Evolutionary conservation across 345 rosid genomes (phyloP).

Genomic region (Garcia nutans): DNA sequence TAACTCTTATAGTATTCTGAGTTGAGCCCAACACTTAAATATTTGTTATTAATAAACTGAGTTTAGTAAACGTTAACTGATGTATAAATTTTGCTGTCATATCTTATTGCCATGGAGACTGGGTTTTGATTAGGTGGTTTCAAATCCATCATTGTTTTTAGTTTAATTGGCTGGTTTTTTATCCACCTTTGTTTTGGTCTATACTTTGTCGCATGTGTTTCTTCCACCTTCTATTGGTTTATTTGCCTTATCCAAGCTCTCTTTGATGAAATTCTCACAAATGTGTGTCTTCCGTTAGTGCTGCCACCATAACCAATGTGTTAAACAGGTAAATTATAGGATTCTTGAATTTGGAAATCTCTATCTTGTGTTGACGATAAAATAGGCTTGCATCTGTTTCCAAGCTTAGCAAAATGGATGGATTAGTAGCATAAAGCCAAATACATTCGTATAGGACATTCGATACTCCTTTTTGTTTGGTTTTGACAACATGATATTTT

Average conservation of each 20-base stretch:
- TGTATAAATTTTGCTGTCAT: no score
- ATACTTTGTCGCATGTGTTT: background rate
- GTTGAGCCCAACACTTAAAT: background rate
- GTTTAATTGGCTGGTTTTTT: no score
- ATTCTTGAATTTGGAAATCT: background rate
- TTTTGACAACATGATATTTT: slow-evolving; percentile 15
- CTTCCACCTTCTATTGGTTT: background rate
- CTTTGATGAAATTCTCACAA: background rate
- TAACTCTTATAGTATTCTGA: background rate
- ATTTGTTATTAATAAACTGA: background rate
- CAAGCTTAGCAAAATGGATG: background rate
- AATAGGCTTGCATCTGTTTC: background rate
- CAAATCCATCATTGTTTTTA: background rate
- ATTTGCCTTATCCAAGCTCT: background rate
- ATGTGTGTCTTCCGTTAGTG: background rate
- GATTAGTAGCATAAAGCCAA: background rate
- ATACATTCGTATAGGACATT: background rate
- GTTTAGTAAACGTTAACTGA: no score
- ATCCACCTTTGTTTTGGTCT: background rate
- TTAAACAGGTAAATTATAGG: background rate
- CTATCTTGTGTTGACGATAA: background rate
- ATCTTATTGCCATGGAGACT: no score
- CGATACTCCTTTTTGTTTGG: background rate
- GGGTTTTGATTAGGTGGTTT: no score
- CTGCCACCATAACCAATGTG: background rate